Percentiles rank a stretch among this genome's conserved stretches.
Evolutionary conservation across 306 rosid genomes (phyloP).

Genomic region (Hippophae tibetana): DNA sequence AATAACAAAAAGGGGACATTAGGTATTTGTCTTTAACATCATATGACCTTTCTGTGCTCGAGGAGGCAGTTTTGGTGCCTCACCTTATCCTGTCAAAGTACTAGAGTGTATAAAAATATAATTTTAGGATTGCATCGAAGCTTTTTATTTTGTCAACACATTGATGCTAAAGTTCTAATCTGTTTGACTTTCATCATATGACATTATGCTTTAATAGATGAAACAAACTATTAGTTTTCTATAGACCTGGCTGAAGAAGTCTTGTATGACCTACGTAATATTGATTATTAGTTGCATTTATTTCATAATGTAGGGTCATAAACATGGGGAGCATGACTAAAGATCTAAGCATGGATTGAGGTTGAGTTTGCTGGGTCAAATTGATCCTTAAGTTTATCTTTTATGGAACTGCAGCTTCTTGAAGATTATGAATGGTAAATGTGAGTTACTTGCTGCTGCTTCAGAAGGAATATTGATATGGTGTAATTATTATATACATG

Average conservation of each 20-base stretch:
- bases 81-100: slow-evolving; percentile 4
- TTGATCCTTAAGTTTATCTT: not conserved
- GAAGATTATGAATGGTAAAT: not conserved
- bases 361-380: slow-evolving; percentile 21
- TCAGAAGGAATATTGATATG: not conserved
- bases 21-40: not conserved
- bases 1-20: not conserved
- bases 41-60: slow-evolving; percentile 12
- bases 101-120: not conserved
- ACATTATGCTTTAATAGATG: not conserved
- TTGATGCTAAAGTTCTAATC: not conserved
- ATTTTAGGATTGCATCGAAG: not conserved
- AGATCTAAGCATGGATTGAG: slow-evolving; percentile 9
- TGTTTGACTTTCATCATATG: not conserved
- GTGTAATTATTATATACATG: too few species aligned
- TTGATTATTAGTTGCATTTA: slow-evolving; percentile 9
- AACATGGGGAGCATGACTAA: slow-evolving; percentile 22
- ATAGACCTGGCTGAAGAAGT: slow-evolving; percentile 7
- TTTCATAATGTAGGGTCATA: slow-evolving; percentile 10
- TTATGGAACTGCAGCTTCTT: slow-evolving; percentile 1
- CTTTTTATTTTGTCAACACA: slow-evolving; percentile 6
- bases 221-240: not conserved
- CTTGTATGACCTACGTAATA: slow-evolving; percentile 1
- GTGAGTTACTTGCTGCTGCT: not conserved
- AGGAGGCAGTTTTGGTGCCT: slow-evolving; percentile 11